Conservation (phyloP, 768 basidiomycete genomes). For the Russula sp. region DNA sequence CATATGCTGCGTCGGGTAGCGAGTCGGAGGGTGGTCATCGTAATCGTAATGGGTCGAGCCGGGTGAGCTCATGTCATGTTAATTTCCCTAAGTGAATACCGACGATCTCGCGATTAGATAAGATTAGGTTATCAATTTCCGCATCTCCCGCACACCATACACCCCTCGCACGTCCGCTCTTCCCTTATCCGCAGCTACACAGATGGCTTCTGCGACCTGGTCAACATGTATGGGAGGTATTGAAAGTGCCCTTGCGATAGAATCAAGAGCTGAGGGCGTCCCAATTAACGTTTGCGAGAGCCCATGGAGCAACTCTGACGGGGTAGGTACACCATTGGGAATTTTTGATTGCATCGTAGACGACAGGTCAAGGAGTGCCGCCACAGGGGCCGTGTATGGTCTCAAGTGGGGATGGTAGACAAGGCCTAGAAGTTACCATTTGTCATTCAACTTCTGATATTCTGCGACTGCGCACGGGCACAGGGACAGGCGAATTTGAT, state of each 20-base stretch:
- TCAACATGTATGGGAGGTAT: constrained; percentile 94
- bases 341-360: constrained; percentile 60
- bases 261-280: constrained; percentile 46
- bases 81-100: not conserved
- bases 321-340: constrained; percentile 54
- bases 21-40: constrained; percentile 18
- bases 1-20: constrained; percentile 23
- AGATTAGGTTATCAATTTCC: constrained; percentile 46
- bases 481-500: not conserved
- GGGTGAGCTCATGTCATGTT: not conserved
- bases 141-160: constrained; percentile 67
- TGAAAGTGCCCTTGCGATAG: constrained; percentile 72
- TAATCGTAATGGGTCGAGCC: constrained; percentile 9
- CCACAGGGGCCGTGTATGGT: constrained; percentile 82
- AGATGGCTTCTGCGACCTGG: constrained; percentile 83
- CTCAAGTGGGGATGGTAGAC: constrained; percentile 95
- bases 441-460: not conserved
- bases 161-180: constrained; percentile 50
- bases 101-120: constrained; percentile 25
- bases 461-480: not conserved
- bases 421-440: constrained; percentile 49
- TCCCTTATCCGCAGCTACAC: constrained; percentile 49
- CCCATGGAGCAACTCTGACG: constrained; percentile 54
- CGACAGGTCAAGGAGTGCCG: constrained; percentile 77
- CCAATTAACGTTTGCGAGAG: constrained; percentile 34